Evolutionary conservation across 2,329 filamentous ascomycete species (phyloP).

Genomic region (Talaromyces sp.): DNA sequence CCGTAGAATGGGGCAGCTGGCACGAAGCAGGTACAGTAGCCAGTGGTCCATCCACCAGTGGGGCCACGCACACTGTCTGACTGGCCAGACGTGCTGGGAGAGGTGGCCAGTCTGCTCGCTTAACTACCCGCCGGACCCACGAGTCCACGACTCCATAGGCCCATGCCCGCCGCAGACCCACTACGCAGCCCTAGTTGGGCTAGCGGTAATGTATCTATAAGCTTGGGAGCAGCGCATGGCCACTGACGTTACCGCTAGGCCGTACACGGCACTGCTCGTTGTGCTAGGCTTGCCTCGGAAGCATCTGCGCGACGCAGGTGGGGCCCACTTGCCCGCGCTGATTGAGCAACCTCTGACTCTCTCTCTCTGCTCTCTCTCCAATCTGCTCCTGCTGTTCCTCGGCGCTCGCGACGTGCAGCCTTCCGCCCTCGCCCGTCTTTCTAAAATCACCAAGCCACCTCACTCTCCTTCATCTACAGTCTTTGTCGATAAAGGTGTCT

Average conservation of each 20-base stretch:
- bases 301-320: background rate
- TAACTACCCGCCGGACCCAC: background rate
- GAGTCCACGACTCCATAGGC: background rate
- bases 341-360: background rate
- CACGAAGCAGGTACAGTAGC: background rate
- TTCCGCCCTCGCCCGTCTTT: background rate
- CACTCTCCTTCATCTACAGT: background rate
- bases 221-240: background rate
- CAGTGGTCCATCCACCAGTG: background rate
- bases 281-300: background rate
- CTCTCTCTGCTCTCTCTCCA: background rate
- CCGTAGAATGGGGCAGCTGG: background rate
- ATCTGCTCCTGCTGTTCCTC: background rate
- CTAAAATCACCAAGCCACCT: background rate
- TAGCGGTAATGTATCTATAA: background rate
- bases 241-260: background rate
- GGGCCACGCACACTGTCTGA: background rate
- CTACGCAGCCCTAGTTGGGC: background rate
- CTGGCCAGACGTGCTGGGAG: background rate
- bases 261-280: background rate
- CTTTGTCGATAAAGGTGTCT: background rate
- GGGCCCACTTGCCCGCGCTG: background rate
- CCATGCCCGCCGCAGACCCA: background rate
- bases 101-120: background rate
- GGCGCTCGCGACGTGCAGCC: background rate